These are phyloP conservation scores for Lanzia echinophila DNA, from an alignment of 2,329 filamentous ascomycete genomes.

Conservation along the genomic window DNA sequence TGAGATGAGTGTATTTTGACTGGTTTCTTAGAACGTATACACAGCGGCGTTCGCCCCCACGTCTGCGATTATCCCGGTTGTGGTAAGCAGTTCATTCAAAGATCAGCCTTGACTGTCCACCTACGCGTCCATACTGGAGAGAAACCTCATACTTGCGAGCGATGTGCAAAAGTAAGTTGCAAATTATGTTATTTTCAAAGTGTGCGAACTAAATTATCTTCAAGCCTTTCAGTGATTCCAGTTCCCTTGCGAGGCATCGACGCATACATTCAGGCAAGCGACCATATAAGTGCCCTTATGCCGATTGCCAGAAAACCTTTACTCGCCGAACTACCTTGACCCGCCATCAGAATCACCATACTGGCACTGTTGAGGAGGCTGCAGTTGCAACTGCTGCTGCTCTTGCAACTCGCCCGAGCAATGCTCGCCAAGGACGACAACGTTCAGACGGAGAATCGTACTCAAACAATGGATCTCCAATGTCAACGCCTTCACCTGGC, in stretches of 20 bases:
- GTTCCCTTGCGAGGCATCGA: constrained; percentile 85
- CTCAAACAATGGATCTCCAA: constrained; percentile 65
- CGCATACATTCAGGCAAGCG: constrained; percentile 93
- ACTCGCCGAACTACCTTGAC: constrained; percentile 92
- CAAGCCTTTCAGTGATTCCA: constrained; percentile 93
- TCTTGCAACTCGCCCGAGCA: constrained; percentile 48
- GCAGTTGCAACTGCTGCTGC: constrained; percentile 83
- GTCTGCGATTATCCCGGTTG: constrained; percentile 85
- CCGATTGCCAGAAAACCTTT: constrained; percentile 97
- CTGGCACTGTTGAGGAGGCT: constrained; percentile 89
- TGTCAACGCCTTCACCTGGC: constrained; percentile 77
- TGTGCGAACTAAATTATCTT: constrained; percentile 21
- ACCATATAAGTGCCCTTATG: constrained; percentile 95
- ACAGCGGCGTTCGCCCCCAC: constrained; percentile 84
- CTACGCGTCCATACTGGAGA: constrained; percentile 94
- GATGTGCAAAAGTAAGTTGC: constrained; percentile 76
- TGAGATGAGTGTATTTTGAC: constrained; percentile 7
- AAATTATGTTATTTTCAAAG: constrained; percentile 9
- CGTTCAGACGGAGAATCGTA: constrained; percentile 66
- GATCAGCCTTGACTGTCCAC: constrained; percentile 91
- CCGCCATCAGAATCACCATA: constrained; percentile 92
- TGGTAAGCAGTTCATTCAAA: constrained; percentile 94
- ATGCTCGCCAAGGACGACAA: constrained; percentile 40
- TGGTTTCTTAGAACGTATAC: constrained; percentile 70
- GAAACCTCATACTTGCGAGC: constrained; percentile 96